Conservation (phyloP, 306 rosid genomes). For the Lupinus albus region DNA sequence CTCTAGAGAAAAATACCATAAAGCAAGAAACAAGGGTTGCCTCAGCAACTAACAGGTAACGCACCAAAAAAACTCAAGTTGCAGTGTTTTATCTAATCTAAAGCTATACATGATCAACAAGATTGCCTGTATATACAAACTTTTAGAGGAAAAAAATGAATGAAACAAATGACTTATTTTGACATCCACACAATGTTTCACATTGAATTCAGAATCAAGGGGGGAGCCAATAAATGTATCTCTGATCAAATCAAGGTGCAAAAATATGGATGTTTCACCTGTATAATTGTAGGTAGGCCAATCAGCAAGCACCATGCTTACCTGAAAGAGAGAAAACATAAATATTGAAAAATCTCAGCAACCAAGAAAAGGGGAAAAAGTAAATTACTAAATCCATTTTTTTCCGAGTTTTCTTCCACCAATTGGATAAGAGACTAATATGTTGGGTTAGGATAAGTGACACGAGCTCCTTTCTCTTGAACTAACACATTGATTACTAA, state of each 20-base stretch:
- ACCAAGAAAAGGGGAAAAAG: not conserved
- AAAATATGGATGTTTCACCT: constrained; percentile 9
- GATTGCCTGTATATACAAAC: constrained; percentile 28
- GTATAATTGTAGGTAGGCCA: not conserved
- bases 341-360: constrained; percentile 11
- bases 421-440: no score
- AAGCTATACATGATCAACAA: constrained; percentile 44
- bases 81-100: constrained; percentile 34
- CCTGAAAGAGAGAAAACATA: constrained; percentile 38
- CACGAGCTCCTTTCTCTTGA: no score
- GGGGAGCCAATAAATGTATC: constrained; percentile 27
- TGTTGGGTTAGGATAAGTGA: no score
- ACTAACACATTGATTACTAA: no score
- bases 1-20: constrained; percentile 40
- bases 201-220: constrained; percentile 14
- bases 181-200: constrained; percentile 11
- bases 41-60: constrained; percentile 17
- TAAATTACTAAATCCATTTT: not conserved
- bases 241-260: constrained; percentile 24
- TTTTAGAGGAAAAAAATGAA: not conserved
- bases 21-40: no score
- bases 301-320: constrained; percentile 35
- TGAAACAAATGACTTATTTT: not conserved
- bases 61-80: constrained; percentile 42
- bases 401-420: no score